Evolutionary conservation across 2,329 filamentous ascomycete species (phyloP).

Genomic region (Ophiostoma fasciatum): DNA sequence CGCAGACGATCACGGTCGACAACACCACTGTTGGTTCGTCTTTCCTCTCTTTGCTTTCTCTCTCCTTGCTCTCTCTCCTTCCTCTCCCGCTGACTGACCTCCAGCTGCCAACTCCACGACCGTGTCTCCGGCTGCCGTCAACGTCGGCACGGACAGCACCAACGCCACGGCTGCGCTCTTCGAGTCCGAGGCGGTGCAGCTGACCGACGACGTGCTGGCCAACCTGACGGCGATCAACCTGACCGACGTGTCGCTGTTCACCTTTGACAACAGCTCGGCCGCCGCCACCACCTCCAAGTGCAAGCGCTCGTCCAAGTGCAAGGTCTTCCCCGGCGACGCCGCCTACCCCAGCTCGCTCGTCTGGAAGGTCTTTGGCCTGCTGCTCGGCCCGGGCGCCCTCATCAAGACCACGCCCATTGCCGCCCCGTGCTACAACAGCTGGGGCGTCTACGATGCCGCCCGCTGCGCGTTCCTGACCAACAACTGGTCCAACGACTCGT

Average conservation of each 20-base stretch:
- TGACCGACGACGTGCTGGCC: slow-evolving; percentile 11
- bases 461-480: slow-evolving; percentile 24
- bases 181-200: slow-evolving; percentile 12
- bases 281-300: not conserved
- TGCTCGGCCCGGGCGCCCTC: slow-evolving; percentile 31
- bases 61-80: not conserved
- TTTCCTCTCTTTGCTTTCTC: not conserved
- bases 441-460: slow-evolving; percentile 25
- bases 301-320: slow-evolving; percentile 8
- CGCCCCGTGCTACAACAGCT: slow-evolving; percentile 33
- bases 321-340: slow-evolving; percentile 28
- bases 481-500: slow-evolving; percentile 19
- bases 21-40: slow-evolving; percentile 6
- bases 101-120: slow-evolving; percentile 2
- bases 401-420: slow-evolving; percentile 38
- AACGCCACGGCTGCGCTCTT: slow-evolving; percentile 9
- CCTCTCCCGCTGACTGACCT: not conserved
- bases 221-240: slow-evolving; percentile 10
- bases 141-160: slow-evolving; percentile 1
- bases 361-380: slow-evolving; percentile 37
- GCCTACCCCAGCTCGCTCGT: slow-evolving; percentile 33
- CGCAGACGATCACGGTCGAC: slow-evolving; percentile 8
- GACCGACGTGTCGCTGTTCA: slow-evolving; percentile 8
- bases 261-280: slow-evolving; percentile 2
- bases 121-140: slow-evolving; percentile 8